Conservation (phyloP, 257 asterid species). For the Gentiana macrophylla region DNA sequence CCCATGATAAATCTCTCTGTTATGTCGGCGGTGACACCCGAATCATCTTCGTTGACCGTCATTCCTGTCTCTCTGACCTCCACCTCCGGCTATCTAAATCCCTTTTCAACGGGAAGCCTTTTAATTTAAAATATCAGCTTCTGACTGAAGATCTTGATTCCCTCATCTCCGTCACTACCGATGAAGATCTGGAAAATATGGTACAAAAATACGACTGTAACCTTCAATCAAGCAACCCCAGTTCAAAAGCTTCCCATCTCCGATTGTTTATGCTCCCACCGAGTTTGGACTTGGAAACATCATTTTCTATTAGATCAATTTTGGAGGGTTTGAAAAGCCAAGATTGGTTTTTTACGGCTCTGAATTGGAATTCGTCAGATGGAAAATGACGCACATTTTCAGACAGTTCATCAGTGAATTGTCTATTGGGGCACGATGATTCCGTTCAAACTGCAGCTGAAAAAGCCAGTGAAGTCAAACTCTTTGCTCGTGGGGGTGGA, state of each 20-base stretch:
- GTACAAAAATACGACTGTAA: constrained; percentile 82
- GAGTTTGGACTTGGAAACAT: constrained; percentile 15
- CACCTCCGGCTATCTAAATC: constrained; percentile 65
- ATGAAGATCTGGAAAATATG: constrained; percentile 91
- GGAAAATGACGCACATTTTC: constrained; percentile 36
- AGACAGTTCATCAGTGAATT: constrained; percentile 70
- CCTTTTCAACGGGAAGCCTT: constrained; percentile 40
- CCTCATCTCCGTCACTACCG: constrained; percentile 61
- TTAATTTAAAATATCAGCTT: constrained; percentile 66
- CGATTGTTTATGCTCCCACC: constrained; percentile 36
- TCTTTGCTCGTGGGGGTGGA: constrained; percentile 16
- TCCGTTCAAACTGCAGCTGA: constrained; percentile 24
- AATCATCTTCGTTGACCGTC: constrained; percentile 69
- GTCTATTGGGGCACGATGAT: constrained; percentile 63
- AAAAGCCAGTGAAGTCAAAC: constrained; percentile 37
- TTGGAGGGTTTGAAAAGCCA: constrained; percentile 52
- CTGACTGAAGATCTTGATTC: constrained; percentile 90
- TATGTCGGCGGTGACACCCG: constrained; percentile 96
- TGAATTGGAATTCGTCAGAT: constrained; percentile 48
- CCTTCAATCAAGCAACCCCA: constrained; percentile 2
- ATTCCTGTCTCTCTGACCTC: constrained; percentile 48
- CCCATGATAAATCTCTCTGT: constrained; percentile 75
- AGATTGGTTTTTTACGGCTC: constrained; percentile 80
- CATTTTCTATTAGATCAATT: constrained; percentile 25
- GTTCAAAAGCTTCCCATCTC: constrained; percentile 38